Base-by-base conservation (phyloP, 2,329 filamentous ascomycete genomes). In the Meredithiella fracta region DNA sequence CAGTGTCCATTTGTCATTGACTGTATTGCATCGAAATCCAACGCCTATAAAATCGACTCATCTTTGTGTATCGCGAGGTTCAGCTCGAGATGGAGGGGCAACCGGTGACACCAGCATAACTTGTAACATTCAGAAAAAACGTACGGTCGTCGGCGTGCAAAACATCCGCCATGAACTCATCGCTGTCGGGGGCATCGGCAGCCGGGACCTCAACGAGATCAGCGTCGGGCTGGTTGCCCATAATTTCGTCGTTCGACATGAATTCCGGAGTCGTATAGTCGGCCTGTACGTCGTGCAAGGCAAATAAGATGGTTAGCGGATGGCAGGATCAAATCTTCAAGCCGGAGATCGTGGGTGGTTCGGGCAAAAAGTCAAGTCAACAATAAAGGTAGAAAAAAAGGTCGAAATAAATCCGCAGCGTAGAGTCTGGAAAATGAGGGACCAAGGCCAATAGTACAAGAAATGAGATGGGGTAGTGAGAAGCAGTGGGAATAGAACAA, bases 101-200 rank as follows among this genome's bases (percentile, higher is more conserved):
- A 47, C 22, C 22, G 23, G 23, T 5, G 8, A 15, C 20, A 49
- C 11, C n/a, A 23, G 9, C 6, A 49, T 9, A 23, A 25, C 11
- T 49, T n/a, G 40, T 8, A 49, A 49, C 11, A 9, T 5, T 25
- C 9, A 22, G 23, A 49, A 49, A 25, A 49, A 25, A 49, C 58
- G 42, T 59, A 59, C 58, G 53, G 51, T 59, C 58, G 31, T 56
- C 47, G 3, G 54, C 58, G 34, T 54, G 49, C 17, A 57, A 8
- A 26, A 57, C 17, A 47, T 59, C 55, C 17, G 54, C 50, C 37
- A 56, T 54, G 22, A 53, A 44, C 17, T 54, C 54, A 26, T 59
- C 54, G 22, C 25, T 22, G 15, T 52, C 58, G 23, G 26, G 50
- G 31, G 47, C 17, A n/a, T 53, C 57, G 42, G 53, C 47, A 15